phyloP scores from a whole-genome alignment of 805 yeast species.

The Wickerhamomyces alni region DNA sequence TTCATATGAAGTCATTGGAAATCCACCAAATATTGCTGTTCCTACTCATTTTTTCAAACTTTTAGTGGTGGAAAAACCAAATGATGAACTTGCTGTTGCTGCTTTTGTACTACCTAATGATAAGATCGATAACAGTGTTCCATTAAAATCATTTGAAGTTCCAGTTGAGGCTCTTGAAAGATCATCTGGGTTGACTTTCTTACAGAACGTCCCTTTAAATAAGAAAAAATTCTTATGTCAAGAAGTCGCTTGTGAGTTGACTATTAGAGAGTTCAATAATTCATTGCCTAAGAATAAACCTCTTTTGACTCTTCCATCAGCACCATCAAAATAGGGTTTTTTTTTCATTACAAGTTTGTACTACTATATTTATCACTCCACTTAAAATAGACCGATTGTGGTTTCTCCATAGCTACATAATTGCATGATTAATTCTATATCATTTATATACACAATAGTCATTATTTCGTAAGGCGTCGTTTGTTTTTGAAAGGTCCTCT shows the following conservation, averaged over 20 bases:
- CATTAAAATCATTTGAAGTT: constrained; percentile 72
- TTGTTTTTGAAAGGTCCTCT: not conserved
- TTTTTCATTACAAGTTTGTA: too few species aligned
- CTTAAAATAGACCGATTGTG: too few species aligned
- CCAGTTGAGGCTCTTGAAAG: constrained; percentile 88
- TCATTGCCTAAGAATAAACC: constrained; percentile 24
- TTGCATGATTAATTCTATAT: not conserved
- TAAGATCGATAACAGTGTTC: constrained; percentile 63
- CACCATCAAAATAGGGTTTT: constrained; percentile 19
- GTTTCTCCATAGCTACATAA: too few species aligned
- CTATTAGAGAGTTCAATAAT: constrained; percentile 71
- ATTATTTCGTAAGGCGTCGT: not conserved
- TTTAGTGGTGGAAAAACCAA: constrained; percentile 71
- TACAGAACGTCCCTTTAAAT: constrained; percentile 57
- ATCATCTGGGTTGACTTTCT: constrained; percentile 76
- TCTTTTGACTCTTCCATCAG: constrained; percentile 16
- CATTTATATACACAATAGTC: not conserved
- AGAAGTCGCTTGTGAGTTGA: constrained; percentile 73
- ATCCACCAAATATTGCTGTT: constrained; percentile 94
- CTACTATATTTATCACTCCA: too few species aligned
- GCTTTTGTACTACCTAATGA: constrained; percentile 94
- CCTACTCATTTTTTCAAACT: constrained; percentile 96
- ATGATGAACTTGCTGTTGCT: constrained; percentile 56
- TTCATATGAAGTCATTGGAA: constrained; percentile 87
- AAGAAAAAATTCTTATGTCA: constrained; percentile 63